Base-by-base conservation (phyloP, 2,329 filamentous ascomycete genomes). In the Colletotrichum graminicola region DNA sequence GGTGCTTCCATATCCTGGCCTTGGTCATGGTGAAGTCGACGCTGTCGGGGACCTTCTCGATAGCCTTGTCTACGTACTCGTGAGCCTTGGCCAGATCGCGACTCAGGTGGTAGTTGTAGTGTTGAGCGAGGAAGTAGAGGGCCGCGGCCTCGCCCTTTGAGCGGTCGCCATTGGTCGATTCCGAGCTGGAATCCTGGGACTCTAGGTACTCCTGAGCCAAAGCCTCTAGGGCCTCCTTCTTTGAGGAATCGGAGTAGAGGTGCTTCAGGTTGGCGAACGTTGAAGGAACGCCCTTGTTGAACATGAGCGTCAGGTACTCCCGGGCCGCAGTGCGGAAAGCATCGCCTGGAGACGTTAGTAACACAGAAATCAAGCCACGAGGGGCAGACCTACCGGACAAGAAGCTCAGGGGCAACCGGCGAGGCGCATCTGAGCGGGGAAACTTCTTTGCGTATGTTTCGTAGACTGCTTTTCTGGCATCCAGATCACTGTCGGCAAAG, bases 241-340 rank as follows among this genome's bases (percentile, higher is more conserved):
- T 99, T 75, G 83, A 87, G 0, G 87, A 75, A 79, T 97, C 91
- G 18, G 87, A 87, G 84, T 98, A 99, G 29, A 99, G 88, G 75
- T 97, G 91, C 84, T 99, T 99, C 72, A 99, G 88, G 81, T 98
- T 99, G 45, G 94, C 94, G 82, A 99, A 99, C 4, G 95, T 95
- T 2, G 96, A 99, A 1, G 96, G 95, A 5, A 98, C 93, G 14
- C 95, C 96, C 82, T 95, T 97, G 81, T 93, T 91, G 67, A 99
- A 87, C 92, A 97, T 97, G 39, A 92, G 87, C 62, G 91, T 88
- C 72, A 99, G 81, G 79, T 99, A 99, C 29, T 84, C 82, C 79
- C 94, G 91, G 10, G 93, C 95, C 32, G 93, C 91, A 76, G 90
- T 83, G 78, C 88, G 89, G 84, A 99, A 99, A 5, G 91, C 90